These are phyloP conservation scores for Pyricularia pennisetigena DNA, from an alignment of 2,329 filamentous ascomycete genomes.

Conservation along the genomic window DNA sequence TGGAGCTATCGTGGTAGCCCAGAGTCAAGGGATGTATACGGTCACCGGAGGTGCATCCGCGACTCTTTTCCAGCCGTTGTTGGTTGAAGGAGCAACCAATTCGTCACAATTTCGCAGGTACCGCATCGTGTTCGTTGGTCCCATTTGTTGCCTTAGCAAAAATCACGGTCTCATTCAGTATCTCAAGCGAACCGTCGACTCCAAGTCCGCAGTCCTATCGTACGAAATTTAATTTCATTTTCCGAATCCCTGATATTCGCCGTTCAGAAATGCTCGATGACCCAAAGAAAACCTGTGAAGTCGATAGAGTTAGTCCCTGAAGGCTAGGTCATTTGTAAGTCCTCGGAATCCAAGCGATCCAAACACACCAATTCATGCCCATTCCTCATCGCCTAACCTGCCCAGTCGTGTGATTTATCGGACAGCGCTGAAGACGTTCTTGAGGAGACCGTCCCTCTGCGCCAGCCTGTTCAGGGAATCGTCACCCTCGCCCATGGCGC, in stretches of 20 bases:
- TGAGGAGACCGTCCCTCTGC: conserved; percentile 93
- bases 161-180: conserved; percentile 4
- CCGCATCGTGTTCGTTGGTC: neutral
- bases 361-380: conserved; percentile 1
- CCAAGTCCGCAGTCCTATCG: conserved; percentile 3
- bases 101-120: neutral
- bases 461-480: conserved; percentile 92
- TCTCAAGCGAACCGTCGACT: conserved; percentile 1
- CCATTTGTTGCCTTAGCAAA: neutral
- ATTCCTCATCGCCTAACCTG: neutral
- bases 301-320: neutral
- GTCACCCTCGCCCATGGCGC: conserved; percentile 95
- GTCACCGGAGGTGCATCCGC: conserved; percentile 30
- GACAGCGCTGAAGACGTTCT: conserved; percentile 86
- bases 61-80: conserved; percentile 43
- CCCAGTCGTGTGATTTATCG: conserved; percentile 33
- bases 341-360: neutral
- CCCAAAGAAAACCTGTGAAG: conserved; percentile 4
- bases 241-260: conserved; percentile 4
- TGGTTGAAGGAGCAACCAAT: conserved; percentile 8
- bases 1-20: conserved; percentile 46
- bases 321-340: neutral
- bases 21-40: conserved; percentile 40
- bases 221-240: conserved; percentile 7
- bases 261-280: conserved; percentile 6